A percentile compares a stretch with the other conserved stretches of the same genome.
These are phyloP conservation scores for Aquanectria penicillioides DNA, from an alignment of 2,329 filamentous ascomycete genomes.

Conservation along the genomic window DNA sequence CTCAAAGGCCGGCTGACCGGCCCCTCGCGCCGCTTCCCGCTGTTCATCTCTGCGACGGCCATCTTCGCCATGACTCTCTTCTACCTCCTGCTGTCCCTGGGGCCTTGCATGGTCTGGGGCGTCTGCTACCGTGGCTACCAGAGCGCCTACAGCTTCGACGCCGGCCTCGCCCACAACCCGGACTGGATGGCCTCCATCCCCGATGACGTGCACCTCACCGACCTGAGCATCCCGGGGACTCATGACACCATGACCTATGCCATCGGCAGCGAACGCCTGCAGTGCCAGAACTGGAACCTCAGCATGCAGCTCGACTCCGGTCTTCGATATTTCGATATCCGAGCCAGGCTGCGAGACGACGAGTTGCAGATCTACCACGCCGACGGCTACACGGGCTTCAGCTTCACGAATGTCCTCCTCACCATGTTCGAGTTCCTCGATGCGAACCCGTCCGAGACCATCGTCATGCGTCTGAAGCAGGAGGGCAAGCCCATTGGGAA, in stretches of 20 bases:
- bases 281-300: constrained; percentile 61
- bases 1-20: constrained; percentile 24
- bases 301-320: constrained; percentile 56
- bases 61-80: constrained; percentile 39
- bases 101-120: constrained; percentile 41
- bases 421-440: constrained; percentile 59
- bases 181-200: constrained; percentile 57
- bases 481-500: constrained; percentile 52
- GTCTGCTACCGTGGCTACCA: constrained; percentile 44
- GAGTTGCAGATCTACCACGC: constrained; percentile 60
- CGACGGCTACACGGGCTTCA: constrained; percentile 55
- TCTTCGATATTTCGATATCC: constrained; percentile 61
- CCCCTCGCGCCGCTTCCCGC: constrained; percentile 31
- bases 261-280: constrained; percentile 47
- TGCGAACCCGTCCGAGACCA: constrained; percentile 55
- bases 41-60: constrained; percentile 28
- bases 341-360: constrained; percentile 54
- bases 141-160: constrained; percentile 55
- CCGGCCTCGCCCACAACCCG: constrained; percentile 44
- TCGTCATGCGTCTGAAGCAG: constrained; percentile 62
- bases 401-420: constrained; percentile 53
- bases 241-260: constrained; percentile 64
- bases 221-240: constrained; percentile 61
- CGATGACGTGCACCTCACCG: constrained; percentile 52
- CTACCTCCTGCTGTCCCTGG: constrained; percentile 40